Percentiles rank a stretch among this genome's conserved stretches.
phyloP scores from a whole-genome alignment of 495 filamentous ascomycete genomes.

The Aspergillus campestris region DNA sequence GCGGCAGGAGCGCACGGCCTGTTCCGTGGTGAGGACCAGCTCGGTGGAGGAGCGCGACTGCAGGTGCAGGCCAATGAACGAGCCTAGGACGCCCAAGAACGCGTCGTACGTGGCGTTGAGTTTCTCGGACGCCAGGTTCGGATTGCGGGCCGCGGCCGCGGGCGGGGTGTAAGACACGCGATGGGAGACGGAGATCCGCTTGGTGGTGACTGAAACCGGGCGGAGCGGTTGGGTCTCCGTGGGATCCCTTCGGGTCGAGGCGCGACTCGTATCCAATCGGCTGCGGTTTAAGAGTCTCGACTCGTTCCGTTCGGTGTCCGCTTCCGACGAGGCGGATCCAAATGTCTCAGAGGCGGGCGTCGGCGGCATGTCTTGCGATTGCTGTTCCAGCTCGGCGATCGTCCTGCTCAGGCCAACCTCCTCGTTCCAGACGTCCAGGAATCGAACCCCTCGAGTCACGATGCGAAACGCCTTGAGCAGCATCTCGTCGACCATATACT shows the following conservation, averaged over 20 bases:
- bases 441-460: constrained; percentile 80
- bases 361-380: constrained; percentile 45
- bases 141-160: constrained; percentile 33
- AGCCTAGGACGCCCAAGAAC: constrained; percentile 80
- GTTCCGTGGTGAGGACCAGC: constrained; percentile 63
- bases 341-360: constrained; percentile 62
- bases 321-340: constrained; percentile 16
- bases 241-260: constrained; percentile 31
- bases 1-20: constrained; percentile 74
- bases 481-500: constrained; percentile 82
- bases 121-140: constrained; percentile 54
- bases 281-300: constrained; percentile 31
- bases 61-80: constrained; percentile 85
- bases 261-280: constrained; percentile 30
- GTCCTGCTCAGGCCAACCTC: constrained; percentile 58
- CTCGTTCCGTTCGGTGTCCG: constrained; percentile 23
- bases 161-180: constrained; percentile 45
- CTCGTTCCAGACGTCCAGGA: constrained; percentile 84
- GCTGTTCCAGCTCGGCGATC: constrained; percentile 50
- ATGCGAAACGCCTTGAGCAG: constrained; percentile 89
- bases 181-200: constrained; percentile 49
- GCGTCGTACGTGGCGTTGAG: constrained; percentile 71
- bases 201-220: constrained; percentile 30
- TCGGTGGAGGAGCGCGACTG: constrained; percentile 83
- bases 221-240: constrained; percentile 20